Evolutionary conservation across 495 filamentous ascomycete genomes (phyloP), one percentile per base, ranked within the genome.

Genomic region (Tuber magnatum): DNA sequence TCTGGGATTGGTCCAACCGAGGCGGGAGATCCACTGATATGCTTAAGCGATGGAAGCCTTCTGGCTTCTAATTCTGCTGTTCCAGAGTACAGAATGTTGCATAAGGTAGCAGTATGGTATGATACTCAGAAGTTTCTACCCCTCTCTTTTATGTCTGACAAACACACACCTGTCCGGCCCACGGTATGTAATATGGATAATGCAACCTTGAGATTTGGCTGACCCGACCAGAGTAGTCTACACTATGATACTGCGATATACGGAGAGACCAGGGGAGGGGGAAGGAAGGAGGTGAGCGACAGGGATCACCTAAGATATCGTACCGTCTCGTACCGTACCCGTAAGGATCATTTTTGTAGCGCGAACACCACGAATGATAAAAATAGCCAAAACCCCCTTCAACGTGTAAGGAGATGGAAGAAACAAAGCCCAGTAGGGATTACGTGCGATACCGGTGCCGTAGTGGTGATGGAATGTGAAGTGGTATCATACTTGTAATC

Each of bases 31-130:
- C 56, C 56, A 65, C 56, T 65, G 3, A 65, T 32, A 32, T 65
- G 56, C 56, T 65, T 65, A 65, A 65, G 56, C 56, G 56, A 65
- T 65, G 12, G 56, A 65, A 65, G 56, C 56, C 32, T 28, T 32
- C 28, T 1, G 56, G 28, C 56, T 65, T 65, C 56, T 65, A 32
- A 65, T 65, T 65, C 28, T 65, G 28, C 1, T 65, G 28, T 61
- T 28, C 48, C 12, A 14, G 51, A 61, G 51, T 12, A 32, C 56
- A 65, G 28, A 32, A 65, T 28, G 24, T 32, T 65, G 14, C 14
- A 32, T 16, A 32, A 12, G 56, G 12, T 65, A 28, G 12, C 28
- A 4, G 12, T 61, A 4, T 16, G 28, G 6, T 32, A 65, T 3
- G 22, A 20, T 24, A 0, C 20, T 20, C 6, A 5, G 46, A 2